Evolutionary conservation across 371 early-diverging fungal genomes (phyloP).

Genomic region (Haplosporangium sp.): DNA sequence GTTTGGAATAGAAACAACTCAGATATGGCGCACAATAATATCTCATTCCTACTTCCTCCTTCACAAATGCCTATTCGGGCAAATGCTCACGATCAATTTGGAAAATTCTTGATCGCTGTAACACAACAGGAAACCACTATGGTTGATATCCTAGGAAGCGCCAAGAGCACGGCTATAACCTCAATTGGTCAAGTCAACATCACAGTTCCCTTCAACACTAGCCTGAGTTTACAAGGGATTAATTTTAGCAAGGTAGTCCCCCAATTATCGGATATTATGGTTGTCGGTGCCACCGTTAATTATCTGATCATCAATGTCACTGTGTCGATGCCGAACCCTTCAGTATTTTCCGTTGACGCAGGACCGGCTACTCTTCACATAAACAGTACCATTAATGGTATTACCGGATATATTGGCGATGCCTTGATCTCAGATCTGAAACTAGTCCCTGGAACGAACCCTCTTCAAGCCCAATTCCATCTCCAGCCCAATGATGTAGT

Average conservation of each 20-base stretch:
- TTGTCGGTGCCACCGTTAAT: constrained; percentile 21
- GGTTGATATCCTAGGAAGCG: constrained; percentile 28
- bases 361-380: constrained; percentile 30
- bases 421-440: constrained; percentile 24
- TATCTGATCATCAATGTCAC: constrained; percentile 39
- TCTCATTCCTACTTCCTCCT: constrained; percentile 29
- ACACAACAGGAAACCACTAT: constrained; percentile 18
- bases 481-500: constrained; percentile 23
- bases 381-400: neutral
- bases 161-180: constrained; percentile 24
- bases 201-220: constrained; percentile 42
- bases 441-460: constrained; percentile 32
- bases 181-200: constrained; percentile 35
- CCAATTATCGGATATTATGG: constrained; percentile 15
- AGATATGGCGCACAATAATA: constrained; percentile 33
- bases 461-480: constrained; percentile 17
- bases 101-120: constrained; percentile 20
- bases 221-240: constrained; percentile 21
- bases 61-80: constrained; percentile 25
- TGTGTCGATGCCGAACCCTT: constrained; percentile 34
- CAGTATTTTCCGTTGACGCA: constrained; percentile 36
- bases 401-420: constrained; percentile 31
- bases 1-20: constrained; percentile 36
- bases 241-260: constrained; percentile 30
- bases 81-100: constrained; percentile 23